Conservation (phyloP, 1,284 basidiomycete species). For the Cryptococcus hybrid region DNA sequence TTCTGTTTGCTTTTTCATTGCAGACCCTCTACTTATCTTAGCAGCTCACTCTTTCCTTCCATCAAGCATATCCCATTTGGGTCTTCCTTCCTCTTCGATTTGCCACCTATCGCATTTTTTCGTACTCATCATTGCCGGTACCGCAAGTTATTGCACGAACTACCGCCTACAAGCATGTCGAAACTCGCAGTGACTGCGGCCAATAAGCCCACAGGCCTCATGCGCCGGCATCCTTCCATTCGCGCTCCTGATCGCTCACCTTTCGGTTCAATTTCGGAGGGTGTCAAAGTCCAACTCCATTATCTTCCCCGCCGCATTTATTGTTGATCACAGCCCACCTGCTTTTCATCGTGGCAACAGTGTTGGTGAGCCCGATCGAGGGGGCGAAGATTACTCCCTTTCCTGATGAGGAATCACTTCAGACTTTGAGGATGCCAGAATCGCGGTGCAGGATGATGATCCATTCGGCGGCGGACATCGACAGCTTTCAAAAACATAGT, state of each 20-base stretch:
- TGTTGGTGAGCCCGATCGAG: not conserved
- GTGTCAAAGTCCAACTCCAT: not conserved
- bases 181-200: not conserved
- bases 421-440: not conserved
- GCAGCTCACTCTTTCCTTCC: too few relatives aligned
- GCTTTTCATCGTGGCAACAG: not conserved
- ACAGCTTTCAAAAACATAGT: not conserved
- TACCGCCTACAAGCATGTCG: not conserved
- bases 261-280: not conserved
- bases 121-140: too few relatives aligned
- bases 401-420: not conserved
- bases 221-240: slow-evolving; percentile 3
- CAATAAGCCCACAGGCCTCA: slow-evolving; percentile 1
- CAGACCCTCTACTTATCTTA: too few relatives aligned
- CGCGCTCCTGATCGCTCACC: slow-evolving; percentile 1
- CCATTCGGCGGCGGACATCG: not conserved
- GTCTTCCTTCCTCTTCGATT: too few relatives aligned
- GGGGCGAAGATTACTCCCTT: slow-evolving; percentile 1
- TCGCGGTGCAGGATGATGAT: not conserved
- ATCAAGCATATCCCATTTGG: too few relatives aligned
- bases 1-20: too few relatives aligned
- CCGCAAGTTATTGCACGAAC: too few relatives aligned
- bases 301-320: not conserved
- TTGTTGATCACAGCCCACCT: not conserved
- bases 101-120: too few relatives aligned